Percentiles rank a stretch among this genome's conserved stretches.
Conservation (phyloP, 106 monocot genomes). For the Allium cepa region DNA sequence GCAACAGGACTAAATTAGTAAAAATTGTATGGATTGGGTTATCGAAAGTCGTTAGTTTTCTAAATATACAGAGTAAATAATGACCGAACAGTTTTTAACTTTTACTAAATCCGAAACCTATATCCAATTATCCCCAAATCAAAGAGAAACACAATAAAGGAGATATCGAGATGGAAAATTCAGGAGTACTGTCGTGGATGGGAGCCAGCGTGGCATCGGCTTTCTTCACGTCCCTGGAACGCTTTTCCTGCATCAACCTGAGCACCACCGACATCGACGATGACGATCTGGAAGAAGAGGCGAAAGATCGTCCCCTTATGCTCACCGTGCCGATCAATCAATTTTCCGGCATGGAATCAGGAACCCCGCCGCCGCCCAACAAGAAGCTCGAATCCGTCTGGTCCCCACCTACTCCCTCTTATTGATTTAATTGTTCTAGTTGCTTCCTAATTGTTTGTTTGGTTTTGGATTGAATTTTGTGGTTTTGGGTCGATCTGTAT, state of each 20-base stretch:
- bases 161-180: slow-evolving; percentile 18
- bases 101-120: no score
- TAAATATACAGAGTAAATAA: no score
- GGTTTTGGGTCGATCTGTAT: no score
- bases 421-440: neutral
- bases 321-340: slow-evolving; percentile 5
- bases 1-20: no score
- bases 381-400: slow-evolving; percentile 3
- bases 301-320: slow-evolving; percentile 10
- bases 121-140: no score
- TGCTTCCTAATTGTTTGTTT: neutral
- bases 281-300: slow-evolving; percentile 13
- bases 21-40: no score
- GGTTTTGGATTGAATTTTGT: no score
- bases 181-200: slow-evolving; percentile 18
- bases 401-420: slow-evolving; percentile 5
- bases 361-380: neutral
- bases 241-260: slow-evolving; percentile 18
- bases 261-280: slow-evolving; percentile 11
- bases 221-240: slow-evolving; percentile 16
- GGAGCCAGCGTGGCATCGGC: slow-evolving; percentile 18
- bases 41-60: no score
- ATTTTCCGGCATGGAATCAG: neutral
- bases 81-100: no score
- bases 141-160: no score